Evolutionary conservation across 768 basidiomycete species (phyloP).

Genomic region (Naganishia vishniacii): DNA sequence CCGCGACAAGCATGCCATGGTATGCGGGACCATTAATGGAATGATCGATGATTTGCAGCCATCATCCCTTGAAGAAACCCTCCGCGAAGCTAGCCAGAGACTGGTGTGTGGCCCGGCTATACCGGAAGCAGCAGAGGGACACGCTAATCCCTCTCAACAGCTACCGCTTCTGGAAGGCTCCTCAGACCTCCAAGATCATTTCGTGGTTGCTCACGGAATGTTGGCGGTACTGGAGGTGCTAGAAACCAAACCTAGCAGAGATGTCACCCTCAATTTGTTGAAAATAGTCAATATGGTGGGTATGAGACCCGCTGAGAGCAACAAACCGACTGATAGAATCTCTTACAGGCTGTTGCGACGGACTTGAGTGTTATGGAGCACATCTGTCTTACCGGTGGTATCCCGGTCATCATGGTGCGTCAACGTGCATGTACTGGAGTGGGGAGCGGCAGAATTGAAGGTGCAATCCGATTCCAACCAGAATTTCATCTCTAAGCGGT

Average conservation of each 20-base stretch:
- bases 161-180: slow-evolving; percentile 67
- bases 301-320: slow-evolving; percentile 12
- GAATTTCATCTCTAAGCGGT: slow-evolving; percentile 89
- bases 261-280: slow-evolving; percentile 76
- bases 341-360: slow-evolving; percentile 53
- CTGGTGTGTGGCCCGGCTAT: slow-evolving; percentile 56
- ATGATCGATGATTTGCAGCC: slow-evolving; percentile 81
- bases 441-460: background rate
- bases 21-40: slow-evolving; percentile 73
- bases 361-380: slow-evolving; percentile 86
- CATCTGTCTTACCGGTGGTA: slow-evolving; percentile 80
- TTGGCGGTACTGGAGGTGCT: slow-evolving; percentile 88
- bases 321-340: too few relatives aligned
- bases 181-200: slow-evolving; percentile 78
- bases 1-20: slow-evolving; percentile 84
- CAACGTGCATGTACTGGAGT: background rate
- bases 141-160: slow-evolving; percentile 50
- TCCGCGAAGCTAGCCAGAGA: slow-evolving; percentile 80
- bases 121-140: background rate
- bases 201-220: slow-evolving; percentile 91
- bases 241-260: slow-evolving; percentile 76
- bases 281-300: slow-evolving; percentile 82
- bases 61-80: slow-evolving; percentile 65
- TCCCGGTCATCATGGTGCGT: slow-evolving; percentile 79
- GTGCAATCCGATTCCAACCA: slow-evolving; percentile 19